Base-by-base conservation (phyloP, 2,329 filamentous ascomycete species). In the Hypoxylon rubiginosum region DNA sequence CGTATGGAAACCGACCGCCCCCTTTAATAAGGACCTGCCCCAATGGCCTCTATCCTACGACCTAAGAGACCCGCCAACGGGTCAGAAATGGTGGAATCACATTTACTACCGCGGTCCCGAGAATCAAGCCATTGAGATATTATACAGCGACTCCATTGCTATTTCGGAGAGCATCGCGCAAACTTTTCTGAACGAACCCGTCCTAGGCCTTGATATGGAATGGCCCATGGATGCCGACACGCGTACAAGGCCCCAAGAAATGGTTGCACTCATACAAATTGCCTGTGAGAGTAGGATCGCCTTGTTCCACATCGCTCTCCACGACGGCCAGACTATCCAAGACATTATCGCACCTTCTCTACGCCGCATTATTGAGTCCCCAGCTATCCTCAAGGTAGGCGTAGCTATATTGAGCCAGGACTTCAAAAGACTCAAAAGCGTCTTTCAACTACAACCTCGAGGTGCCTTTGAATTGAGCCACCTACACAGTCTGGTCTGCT, bases 141-240 rank as follows among this genome's bases (percentile, higher is more conserved):
- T 66, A 2, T 74, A 74, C 30, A 71, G 72, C 34, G 63, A 43
- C 8, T 69, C 65, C 2, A 68, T 57, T 19, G 13, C 49, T 1
- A 19, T 66, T 2, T 75, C 73, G 2, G 72, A 75, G 28, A 39
- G 10, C 2, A 61, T 74, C n/a, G 74, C 73, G 1, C 59, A 32
- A n/a, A 51, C 61, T 0, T 75, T 75, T 19, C 51, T 68, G 4
- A 28, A 71, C n/a, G 68, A 72, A 28, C 59, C 68, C 2, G 69
- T 75, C 8, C n/a, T 76, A 1, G 74, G 73, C 5, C 75, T 76
- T 30, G 73, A 75, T 32, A 75, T 75, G 73, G 73, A 75, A 60
- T 76, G 74, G 74, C 63, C 67, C 2, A 64, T 61, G 58, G 56
- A 70, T 8, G 43, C 61, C 1, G 17, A 71, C 5, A 56, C 48